Base-by-base conservation (phyloP, 225 moss, liverwort and hornwort species). In the Pseudisothecium myosuroides region DNA sequence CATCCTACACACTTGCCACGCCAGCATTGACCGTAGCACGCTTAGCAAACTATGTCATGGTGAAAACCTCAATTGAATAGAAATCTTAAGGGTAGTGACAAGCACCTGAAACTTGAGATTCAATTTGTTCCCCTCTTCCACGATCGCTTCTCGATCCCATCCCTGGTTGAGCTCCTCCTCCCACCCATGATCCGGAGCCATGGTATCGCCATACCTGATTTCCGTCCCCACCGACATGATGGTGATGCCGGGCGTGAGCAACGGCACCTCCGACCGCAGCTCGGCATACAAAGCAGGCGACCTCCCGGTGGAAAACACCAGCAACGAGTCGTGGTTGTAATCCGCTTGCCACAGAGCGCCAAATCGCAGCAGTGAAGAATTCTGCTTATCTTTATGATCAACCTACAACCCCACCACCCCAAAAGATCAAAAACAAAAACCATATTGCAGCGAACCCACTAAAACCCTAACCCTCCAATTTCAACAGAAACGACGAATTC, bases 151-250 rank as follows among this genome's bases (percentile, higher is more conserved):
- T 73, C 99, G 97, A 89, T 96, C 92, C 99, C 99, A 99, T 37
- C 97, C 96, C 76, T 95, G 85, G 80, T 95, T 92, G 14, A 99
- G 96, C 94, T 96, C 99, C 83, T 95, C 89, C 28, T 94, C 92
- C 99, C 99, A 99, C 15, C 96, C 97, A 85, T 91, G 90, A 88
- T 99, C 97, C 49, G 95, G 95, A 75, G 94, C 92, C 95, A 99
- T 93, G 80, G 96, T 95, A 71, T 96, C 96, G 58, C 97, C 97
- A 55, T 97, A 99, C 84, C 95, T 88, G 68, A 99, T 99, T 84
- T 99, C 97, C 10, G 99, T 97, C 41, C 99, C 99, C 56, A 99
- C 99, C 18, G 97, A 99, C 93, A 97, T 99, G 86, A 99, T 97
- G 56, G 96, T 94, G 84, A 99, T 96, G 68, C 94, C 96, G 37